phyloP scores from a whole-genome alignment of 805 yeast species.

The Maudiozyma pseudohumilis region DNA sequence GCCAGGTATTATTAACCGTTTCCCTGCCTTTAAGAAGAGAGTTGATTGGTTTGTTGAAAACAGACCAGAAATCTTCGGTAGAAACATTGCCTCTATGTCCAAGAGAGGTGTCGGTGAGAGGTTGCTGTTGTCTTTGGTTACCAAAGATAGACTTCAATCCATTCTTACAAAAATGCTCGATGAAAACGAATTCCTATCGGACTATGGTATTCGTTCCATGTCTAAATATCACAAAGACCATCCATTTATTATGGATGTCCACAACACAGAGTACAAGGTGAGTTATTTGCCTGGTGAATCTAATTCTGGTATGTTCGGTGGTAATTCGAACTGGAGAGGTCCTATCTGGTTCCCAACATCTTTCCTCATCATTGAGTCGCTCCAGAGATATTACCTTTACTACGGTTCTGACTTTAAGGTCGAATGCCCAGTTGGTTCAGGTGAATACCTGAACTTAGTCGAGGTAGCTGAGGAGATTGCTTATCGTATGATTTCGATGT shows the following conservation, averaged over 20 bases:
- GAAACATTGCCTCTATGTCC: conserved; percentile 85
- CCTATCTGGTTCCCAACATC: conserved; percentile 96
- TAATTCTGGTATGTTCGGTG: conserved; percentile 90
- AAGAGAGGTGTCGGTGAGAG: conserved; percentile 77
- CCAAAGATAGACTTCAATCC: conserved; percentile 66
- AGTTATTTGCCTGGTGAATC: conserved; percentile 81
- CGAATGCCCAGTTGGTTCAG: conserved; percentile 85
- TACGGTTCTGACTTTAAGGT: conserved; percentile 80
- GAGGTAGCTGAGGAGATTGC: conserved; percentile 87
- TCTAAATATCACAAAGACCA: conserved; percentile 78
- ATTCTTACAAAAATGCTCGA: conserved; percentile 75
- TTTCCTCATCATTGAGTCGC: conserved; percentile 74
- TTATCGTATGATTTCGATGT: conserved; percentile 72
- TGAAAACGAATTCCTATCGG: conserved; percentile 76
- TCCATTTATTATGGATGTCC: conserved; percentile 78
- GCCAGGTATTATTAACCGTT: conserved; percentile 66
- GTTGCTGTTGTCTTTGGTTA: conserved; percentile 66
- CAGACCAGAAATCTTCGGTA: conserved; percentile 55
- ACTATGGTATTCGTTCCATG: conserved; percentile 78
- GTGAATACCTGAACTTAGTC: conserved; percentile 65
- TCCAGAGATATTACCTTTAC: conserved; percentile 79
- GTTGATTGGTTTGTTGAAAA: conserved; percentile 76
- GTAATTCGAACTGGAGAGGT: conserved; percentile 95
- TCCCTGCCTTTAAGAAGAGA: conserved; percentile 76
- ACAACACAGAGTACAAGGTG: conserved; percentile 63